Conservation (phyloP, 1,139 yeast genomes). For the Yamadazyma jaroonii region DNA sequence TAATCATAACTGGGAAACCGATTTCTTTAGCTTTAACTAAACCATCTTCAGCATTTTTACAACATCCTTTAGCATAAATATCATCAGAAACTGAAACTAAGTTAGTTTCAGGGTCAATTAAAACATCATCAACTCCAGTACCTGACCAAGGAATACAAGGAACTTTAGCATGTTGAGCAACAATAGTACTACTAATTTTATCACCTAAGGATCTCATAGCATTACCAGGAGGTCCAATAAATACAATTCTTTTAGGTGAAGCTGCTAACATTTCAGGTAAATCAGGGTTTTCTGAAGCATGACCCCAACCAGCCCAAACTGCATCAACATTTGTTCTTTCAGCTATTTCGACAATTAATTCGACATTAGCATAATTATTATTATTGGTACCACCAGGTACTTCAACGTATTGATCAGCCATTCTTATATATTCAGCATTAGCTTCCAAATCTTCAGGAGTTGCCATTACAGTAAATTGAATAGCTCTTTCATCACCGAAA, state of each 20-base stretch:
- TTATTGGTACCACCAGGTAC: slow-evolving; percentile 99
- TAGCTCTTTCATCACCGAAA: slow-evolving; percentile 90
- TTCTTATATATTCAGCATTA: slow-evolving; percentile 95
- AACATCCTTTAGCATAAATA: slow-evolving; percentile 85
- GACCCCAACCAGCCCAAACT: slow-evolving; percentile 99
- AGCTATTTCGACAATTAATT: slow-evolving; percentile 92
- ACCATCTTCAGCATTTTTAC: slow-evolving; percentile 84
- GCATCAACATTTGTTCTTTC: slow-evolving; percentile 97
- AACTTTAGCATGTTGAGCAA: slow-evolving; percentile 96
- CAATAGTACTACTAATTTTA: slow-evolving; percentile 94
- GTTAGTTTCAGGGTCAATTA: slow-evolving; percentile 61
- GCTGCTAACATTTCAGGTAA: slow-evolving; percentile 92
- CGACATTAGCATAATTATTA: slow-evolving; percentile 97
- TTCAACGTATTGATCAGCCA: slow-evolving; percentile 98
- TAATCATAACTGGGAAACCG: slow-evolving; percentile 96
- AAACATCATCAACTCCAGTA: slow-evolving; percentile 86
- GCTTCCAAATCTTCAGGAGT: slow-evolving; percentile 98
- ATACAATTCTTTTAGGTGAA: slow-evolving; percentile 82
- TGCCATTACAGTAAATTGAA: slow-evolving; percentile 96
- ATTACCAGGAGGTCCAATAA: slow-evolving; percentile 94
- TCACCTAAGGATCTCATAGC: slow-evolving; percentile 99
- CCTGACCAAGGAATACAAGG: slow-evolving; percentile 99
- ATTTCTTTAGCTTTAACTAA: slow-evolving; percentile 75
- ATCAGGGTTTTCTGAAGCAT: slow-evolving; percentile 95
- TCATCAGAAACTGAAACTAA: slow-evolving; percentile 87